Evolutionary conservation across 2,329 filamentous ascomycete species (phyloP), one percentile per base, ranked within the genome.

Genomic region (Fusarium aywerte): DNA sequence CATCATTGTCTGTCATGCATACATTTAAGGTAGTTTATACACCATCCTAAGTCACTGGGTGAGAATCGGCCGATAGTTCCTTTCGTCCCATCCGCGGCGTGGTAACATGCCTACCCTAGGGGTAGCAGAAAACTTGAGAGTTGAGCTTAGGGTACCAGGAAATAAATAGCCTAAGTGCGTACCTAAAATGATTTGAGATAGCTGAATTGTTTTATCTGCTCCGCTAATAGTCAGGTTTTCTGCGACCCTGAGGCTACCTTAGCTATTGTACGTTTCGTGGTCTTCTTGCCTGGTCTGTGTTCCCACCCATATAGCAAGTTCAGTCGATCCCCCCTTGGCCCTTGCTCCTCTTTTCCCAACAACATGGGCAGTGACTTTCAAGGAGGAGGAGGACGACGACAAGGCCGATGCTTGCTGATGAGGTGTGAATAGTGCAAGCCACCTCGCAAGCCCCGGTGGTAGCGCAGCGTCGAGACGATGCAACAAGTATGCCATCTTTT

Each of bases 51-150:
- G 39, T 33, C 44, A 45, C 45, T 36, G 59, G 23, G 35, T 21
- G 43, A 55, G 44, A 66, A 59, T 63, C 57, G 35, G 50, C 49
- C 53, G 61, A 69, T 59, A 58, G 49, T 48, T 54, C 42, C 53
- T 58, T 49, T 47, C 33, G 38, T 40, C 50, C 48, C 56, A 57
- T 25, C 43, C 53, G 23, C 36, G 51, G 18, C 52, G 39, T 33
- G 29, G 56, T 20, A 57, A 58, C 57, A 38, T 52, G 25, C 38
- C 38, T 25, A n/a, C n/a, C n/a, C n/a, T n/a, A n/a, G n/a, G n/a
- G n/a, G n/a, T n/a, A n/a, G n/a, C n/a, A n/a, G n/a, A n/a, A n/a
- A n/a, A n/a, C n/a, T n/a, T n/a, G n/a, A n/a, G n/a, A n/a, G n/a
- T n/a, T n/a, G n/a, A n/a, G n/a, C n/a, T n/a, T n/a, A n/a, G n/a